phyloP scores from a whole-genome alignment of 805 yeast species.

The Yamadazyma sp. region DNA sequence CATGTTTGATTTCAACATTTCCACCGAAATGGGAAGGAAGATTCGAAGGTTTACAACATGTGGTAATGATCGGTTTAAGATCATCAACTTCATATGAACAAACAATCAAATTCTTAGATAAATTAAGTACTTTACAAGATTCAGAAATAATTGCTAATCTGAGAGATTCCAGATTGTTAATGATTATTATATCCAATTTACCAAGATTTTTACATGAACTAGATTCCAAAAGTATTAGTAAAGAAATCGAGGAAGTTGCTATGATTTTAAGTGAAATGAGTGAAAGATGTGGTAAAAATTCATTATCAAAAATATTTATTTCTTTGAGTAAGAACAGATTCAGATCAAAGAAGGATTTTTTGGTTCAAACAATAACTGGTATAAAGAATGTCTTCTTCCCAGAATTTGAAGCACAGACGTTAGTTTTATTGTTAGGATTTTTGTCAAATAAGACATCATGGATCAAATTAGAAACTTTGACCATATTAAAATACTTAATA shows the following conservation, averaged over 20 bases:
- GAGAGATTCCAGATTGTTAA: constrained; percentile 63
- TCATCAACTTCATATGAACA: constrained; percentile 79
- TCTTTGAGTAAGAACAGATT: constrained; percentile 78
- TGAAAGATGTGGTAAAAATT: constrained; percentile 49
- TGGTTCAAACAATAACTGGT: constrained; percentile 73
- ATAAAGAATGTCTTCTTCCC: constrained; percentile 72
- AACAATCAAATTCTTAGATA: constrained; percentile 69
- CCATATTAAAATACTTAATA: constrained; percentile 66
- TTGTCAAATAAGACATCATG: constrained; percentile 73
- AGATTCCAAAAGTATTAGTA: constrained; percentile 47
- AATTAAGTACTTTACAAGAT: constrained; percentile 61
- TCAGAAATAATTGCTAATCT: constrained; percentile 71
- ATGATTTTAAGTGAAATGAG: constrained; percentile 56
- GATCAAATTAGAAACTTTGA: constrained; percentile 81
- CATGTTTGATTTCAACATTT: constrained; percentile 77
- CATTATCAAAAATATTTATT: constrained; percentile 66
- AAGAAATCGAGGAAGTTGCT: constrained; percentile 47
- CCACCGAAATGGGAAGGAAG: constrained; percentile 96
- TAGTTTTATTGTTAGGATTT: constrained; percentile 74
- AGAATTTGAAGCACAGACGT: constrained; percentile 65
- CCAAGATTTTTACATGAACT: constrained; percentile 85
- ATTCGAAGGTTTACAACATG: constrained; percentile 82
- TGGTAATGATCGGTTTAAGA: constrained; percentile 77
- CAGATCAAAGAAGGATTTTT: constrained; percentile 85
- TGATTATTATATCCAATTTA: constrained; percentile 71